phyloP scores from a whole-genome alignment of 2,329 filamentous ascomycete species.

The Fusarium sp. region DNA sequence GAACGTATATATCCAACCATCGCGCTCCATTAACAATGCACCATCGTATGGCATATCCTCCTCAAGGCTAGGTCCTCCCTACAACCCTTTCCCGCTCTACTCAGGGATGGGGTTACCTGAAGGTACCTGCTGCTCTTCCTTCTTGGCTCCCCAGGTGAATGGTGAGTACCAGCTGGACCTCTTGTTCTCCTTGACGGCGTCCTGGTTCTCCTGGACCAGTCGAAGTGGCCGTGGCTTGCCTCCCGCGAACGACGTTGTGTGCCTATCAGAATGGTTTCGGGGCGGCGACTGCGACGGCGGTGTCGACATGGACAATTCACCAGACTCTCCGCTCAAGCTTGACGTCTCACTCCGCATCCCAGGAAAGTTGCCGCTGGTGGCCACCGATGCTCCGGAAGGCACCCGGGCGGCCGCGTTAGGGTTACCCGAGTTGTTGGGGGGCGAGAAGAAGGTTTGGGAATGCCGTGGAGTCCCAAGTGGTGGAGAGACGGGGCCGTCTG shows the following conservation, averaged over 20 bases:
- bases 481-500: slow-evolving; percentile 72
- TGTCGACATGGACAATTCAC: slow-evolving; percentile 56
- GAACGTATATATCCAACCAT: slow-evolving; percentile 46
- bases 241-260: slow-evolving; percentile 66
- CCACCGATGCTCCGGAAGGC: slow-evolving; percentile 61
- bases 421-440: slow-evolving; percentile 62
- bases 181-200: slow-evolving; percentile 66
- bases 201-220: slow-evolving; percentile 82
- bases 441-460: slow-evolving; percentile 73
- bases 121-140: slow-evolving; percentile 57
- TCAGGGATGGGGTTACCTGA: slow-evolving; percentile 52
- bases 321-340: slow-evolving; percentile 76
- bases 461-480: slow-evolving; percentile 68
- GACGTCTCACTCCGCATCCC: slow-evolving; percentile 75
- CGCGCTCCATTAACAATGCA: slow-evolving; percentile 38
- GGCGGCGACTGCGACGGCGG: slow-evolving; percentile 67
- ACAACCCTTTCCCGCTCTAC: slow-evolving; percentile 39
- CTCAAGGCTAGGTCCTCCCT: slow-evolving; percentile 9
- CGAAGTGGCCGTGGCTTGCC: slow-evolving; percentile 86
- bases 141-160: slow-evolving; percentile 64
- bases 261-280: slow-evolving; percentile 63
- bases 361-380: slow-evolving; percentile 73
- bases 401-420: slow-evolving; percentile 63
- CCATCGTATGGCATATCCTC: slow-evolving; percentile 10
- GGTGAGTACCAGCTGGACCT: slow-evolving; percentile 73